Evolutionary conservation across 2,329 filamentous ascomycete genomes (phyloP), one percentile per base, ranked within the genome.

Genomic region (Claviceps monticola): DNA sequence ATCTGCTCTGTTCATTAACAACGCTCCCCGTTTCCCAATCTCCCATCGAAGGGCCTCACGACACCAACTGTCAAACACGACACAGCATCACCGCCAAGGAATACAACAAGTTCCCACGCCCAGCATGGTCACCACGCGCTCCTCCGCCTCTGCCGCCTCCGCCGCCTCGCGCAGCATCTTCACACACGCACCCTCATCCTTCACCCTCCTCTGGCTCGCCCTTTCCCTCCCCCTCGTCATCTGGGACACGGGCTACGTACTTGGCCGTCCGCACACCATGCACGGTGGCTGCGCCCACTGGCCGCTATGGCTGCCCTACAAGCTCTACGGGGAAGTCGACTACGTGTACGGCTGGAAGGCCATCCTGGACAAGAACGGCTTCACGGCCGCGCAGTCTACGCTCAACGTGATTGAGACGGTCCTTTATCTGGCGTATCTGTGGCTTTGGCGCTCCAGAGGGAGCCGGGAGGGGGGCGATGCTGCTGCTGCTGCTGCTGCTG

Each of bases 241-340:
- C 49, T 95, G 89, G 89, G 89, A 95, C 69, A 79, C 78, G 34
- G 71, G 73, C 53, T 95, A 95, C 70, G 80, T 95, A 41, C 72
- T 95, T 46, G 71, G 86, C 51, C 86, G 89, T 19, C 89, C 89
- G 34, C 79, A 83, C 66, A 86, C 82, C 53, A 93, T 95, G 86
- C 80, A 83, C 0, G 86, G 87, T 58, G 88, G 88, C 16, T 68
- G 67, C 46, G 71, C 84, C 50, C 86, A 94, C 70, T 72, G 69
- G 70, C 85, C 86, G 1, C 60, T 95, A 43, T 95, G 80, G 77
- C 71, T 69, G 34, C 88, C 86, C 0, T 95, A 95, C 69, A 79
- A 77, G 61, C 78, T 94, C 1, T 95, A 95, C 70, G 86, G 84
- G 53, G 71, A 74, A 49, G 73, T 95, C 57, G 89, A 95, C 68